Base-by-base conservation (phyloP, 2,329 filamentous ascomycete genomes). In the Neonectria sp. region DNA sequence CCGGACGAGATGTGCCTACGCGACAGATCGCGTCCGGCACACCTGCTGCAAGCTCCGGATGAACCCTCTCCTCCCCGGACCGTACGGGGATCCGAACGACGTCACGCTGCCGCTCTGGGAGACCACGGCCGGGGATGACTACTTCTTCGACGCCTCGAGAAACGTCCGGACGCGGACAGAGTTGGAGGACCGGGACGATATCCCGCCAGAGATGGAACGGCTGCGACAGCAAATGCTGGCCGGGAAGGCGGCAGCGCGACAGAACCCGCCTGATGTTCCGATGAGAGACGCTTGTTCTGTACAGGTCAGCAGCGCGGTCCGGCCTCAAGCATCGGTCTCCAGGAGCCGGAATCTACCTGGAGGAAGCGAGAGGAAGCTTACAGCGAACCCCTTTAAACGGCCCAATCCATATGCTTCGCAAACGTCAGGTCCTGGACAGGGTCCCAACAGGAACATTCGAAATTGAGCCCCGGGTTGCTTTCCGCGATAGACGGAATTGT, bases 1-100 rank as follows among this genome's bases (percentile, higher is more conserved):
- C 45, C 46, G 64, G n/a, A 69, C 61, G 24, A 63, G 56, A 60
- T 72, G 70, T 25, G 67, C 68, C 33, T 71, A 69, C 51, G 69
- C 69, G 2, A 62, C 55, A 12, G 68, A 71, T 24, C 63, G 61
- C 35, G 61, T 64, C 3, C 56, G 37, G 6, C 70, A 72, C n/a
- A 71, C 64, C 2, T 72, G 70, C 46, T 72, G 70, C 65, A 68
- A 51, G n/a, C 63, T 67, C 17, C 63, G 68, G n/a, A 60, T 27
- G 48, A 70, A 70, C 29, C 68, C 63, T n/a, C 9, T 61, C n/a
- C 63, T 71, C n/a, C 66, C 68, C 8, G 63, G 61, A 3, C 52
- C 63, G 13, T 35, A 63, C 13, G 63, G 63, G 17, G 57, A 67
- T 24, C 60, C 58, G 9, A 25, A 57, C 43, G 68, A 70, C 43